Evolutionary conservation across 768 basidiomycete genomes (phyloP), one percentile per base, ranked within the genome.

Genomic region (Suillus hirtellus): DNA sequence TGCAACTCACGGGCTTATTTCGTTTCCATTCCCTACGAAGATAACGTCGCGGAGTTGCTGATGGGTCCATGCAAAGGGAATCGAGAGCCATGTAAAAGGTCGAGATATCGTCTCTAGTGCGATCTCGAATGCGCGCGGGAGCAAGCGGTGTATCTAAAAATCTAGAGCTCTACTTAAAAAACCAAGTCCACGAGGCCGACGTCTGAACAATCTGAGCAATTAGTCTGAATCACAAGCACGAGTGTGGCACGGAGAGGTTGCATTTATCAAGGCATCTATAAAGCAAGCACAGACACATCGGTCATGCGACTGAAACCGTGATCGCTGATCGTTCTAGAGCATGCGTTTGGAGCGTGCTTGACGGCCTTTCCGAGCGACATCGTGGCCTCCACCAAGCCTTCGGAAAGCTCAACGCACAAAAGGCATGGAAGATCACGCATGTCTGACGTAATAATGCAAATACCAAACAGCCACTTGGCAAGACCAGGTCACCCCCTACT

Each of bases 11-110:
- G 10, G 78, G 73, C 67, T 79, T 80, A 56, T 79, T 77, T 62
- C 69, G 71, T 69, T 76, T 81, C 80, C 80, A 81, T 61, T 81
- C 75, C 61, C 80, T 67, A 43, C 72, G 75, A 40, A 80, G 66
- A 63, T 79, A 76, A 42, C 78, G 75, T 65, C 65, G 74, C 31
- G 75, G 71, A 47, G 69, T 64, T 24, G 42, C 58, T 38, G 70
- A 66, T 14, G 66, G 59, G 46, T 74, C 74, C 21, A 66, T 64
- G 62, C 50, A 34, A 63, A 34, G 31, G n/a, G 60, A 19, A n/a
- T 54, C 19, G 21, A 38, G 24, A 24, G 53, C 38, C 35, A 19
- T 61, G 60, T 37, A 38, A 10, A 15, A 31, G 31, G 10, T 34
- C n/a, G 19, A 35, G 59, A 15, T 61, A n/a, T 61, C 35, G 24